These are phyloP conservation scores for Themeda triandra DNA, from an alignment of 176 grass and related monocot genomes.

Conservation along the genomic window DNA sequence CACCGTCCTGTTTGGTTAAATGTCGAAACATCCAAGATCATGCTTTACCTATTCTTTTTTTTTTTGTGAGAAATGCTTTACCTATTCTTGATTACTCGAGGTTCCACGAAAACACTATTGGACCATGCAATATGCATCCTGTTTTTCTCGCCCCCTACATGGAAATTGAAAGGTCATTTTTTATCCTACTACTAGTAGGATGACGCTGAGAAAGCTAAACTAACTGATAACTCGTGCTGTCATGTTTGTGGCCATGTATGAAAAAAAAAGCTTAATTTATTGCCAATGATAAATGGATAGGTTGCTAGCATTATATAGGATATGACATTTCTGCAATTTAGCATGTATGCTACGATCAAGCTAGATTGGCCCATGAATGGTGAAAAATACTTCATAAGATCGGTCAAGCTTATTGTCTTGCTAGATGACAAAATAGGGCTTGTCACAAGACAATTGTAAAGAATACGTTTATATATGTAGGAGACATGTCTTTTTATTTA, in stretches of 20 bases:
- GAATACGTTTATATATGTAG: too few species aligned
- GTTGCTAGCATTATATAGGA: neutral
- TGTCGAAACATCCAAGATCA: neutral
- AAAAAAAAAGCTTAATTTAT: neutral
- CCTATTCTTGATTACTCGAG: neutral
- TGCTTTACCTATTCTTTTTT: neutral
- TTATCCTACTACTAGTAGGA: neutral
- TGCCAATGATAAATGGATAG: neutral
- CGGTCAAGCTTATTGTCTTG: neutral
- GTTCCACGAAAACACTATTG: neutral
- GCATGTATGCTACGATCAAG: neutral
- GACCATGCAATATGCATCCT: too few species aligned
- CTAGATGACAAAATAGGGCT: neutral
- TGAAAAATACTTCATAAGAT: neutral
- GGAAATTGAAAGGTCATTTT: neutral
- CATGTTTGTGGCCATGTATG: neutral
- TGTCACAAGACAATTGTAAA: too few species aligned
- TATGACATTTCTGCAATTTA: neutral
- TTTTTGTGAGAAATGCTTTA: neutral
- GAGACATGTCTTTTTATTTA: too few species aligned
- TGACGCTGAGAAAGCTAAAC: neutral
- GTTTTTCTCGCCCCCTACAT: neutral
- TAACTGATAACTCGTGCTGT: neutral
- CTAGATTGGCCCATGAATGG: neutral
- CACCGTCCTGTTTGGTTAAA: neutral